Evolutionary conservation across 768 basidiomycete species (phyloP), one percentile per base, ranked within the genome.

Genomic region (Leccinum obscurum): DNA sequence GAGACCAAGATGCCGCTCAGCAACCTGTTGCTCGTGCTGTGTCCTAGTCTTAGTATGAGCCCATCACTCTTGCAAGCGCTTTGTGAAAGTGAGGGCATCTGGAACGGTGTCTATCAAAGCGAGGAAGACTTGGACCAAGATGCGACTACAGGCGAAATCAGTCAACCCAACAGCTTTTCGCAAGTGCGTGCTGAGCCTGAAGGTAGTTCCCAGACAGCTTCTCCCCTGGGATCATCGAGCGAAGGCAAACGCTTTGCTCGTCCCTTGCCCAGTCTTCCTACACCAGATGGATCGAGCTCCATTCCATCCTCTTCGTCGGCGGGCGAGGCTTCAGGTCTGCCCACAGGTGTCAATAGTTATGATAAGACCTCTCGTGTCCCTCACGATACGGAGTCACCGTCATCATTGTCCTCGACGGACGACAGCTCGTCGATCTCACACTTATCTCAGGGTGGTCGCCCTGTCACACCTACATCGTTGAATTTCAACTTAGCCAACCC

Each of bases 1-100:
- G 83, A 85, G 66, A 98, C 93, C 37, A 93, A 92, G 76, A 98
- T 98, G 95, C 92, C 93, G 3, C 74, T 97, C 64, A 89, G 89
- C 72, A 97, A 97, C 68, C 73, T 98, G 65, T 77, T 95, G 52
- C 77, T 95, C 35, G 89, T 96, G 54, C 87, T 98, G 70, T 94
- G 91, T 62, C 95, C 95, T 7, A 93, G 87, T 70, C 73, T 95
- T 69, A 86, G 83, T 68, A 88, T 95, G 85, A 90, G 78, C 59
- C 90, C 90, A 15, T 80, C 86, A 2, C 69, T 93, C 28, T 73
- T 94, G 65, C 82, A 88, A 62, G 82, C 87, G 32, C 72, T 94
- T 3, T 90, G 90, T 66, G 91, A 93, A 70, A 81, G 82, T 9
- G 80, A 85, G 57, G 81, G 75, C 22, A 83, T 92, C 48, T 93